Conservation (phyloP, 2,329 filamentous ascomycete genomes). For the Stagonosporopsis cucurbitacearum region DNA sequence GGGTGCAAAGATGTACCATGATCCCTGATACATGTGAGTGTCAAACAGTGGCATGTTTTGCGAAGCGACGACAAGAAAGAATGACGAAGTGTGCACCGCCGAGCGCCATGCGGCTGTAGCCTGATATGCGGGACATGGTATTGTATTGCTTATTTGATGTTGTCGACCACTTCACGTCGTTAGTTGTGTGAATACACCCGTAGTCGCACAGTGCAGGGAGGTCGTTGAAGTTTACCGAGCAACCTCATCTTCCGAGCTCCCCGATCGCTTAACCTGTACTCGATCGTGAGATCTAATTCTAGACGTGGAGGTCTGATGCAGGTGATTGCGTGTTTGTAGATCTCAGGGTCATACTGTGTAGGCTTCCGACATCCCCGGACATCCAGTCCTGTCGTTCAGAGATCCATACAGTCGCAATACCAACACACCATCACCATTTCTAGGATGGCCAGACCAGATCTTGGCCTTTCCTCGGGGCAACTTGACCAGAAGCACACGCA, state of each 20-base stretch:
- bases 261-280: slow-evolving; percentile 21
- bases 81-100: slow-evolving; percentile 8
- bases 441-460: slow-evolving; percentile 22
- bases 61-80: slow-evolving; percentile 12
- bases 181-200: slow-evolving; percentile 5
- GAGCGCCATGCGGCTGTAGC: background rate
- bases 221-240: slow-evolving; percentile 8
- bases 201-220: slow-evolving; percentile 1
- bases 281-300: slow-evolving; percentile 6
- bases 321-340: slow-evolving; percentile 11
- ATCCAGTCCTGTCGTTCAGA: slow-evolving; percentile 19
- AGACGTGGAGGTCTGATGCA: slow-evolving; percentile 3
- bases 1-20: slow-evolving; percentile 10
- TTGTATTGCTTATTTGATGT: slow-evolving; percentile 4
- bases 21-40: slow-evolving; percentile 10
- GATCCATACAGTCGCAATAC: slow-evolving; percentile 26
- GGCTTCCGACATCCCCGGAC: slow-evolving; percentile 28
- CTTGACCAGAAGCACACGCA: slow-evolving; percentile 15
- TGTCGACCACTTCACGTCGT: slow-evolving; percentile 15
- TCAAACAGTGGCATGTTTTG: slow-evolving; percentile 20
- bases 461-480: slow-evolving; percentile 15
- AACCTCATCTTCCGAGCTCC: slow-evolving; percentile 21
- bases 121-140: background rate
- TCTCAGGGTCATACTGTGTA: slow-evolving; percentile 20
- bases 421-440: slow-evolving; percentile 21